Evolutionary conservation across 129 eudicot genomes (phyloP), one percentile per base, ranked within the genome.

Genomic region (Centrapalus pauciflorus): DNA sequence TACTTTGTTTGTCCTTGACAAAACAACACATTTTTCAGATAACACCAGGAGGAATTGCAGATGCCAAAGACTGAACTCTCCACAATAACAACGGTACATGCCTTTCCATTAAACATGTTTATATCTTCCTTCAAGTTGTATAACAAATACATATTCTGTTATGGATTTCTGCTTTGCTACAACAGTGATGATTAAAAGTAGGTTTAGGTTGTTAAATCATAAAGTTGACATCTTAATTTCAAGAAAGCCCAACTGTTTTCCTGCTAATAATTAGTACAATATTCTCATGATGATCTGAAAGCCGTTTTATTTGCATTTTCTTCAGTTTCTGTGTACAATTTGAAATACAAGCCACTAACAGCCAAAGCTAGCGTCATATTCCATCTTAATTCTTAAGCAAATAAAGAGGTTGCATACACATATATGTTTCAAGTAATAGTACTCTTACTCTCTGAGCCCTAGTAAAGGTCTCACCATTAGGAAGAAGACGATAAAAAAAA

Each of bases 31-130:
- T 89, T 43, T 93, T 93, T 75, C 99, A 93, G 93, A 93, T 93
- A 82, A 93, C 99, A 75, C 59, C 90, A 55, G 99, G 99, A 56
- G 99, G 99, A 76, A 89, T 89, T 71, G 93, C 96, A 64, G 99
- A 93, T 84, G 96, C 99, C 23, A 93, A 89, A 82, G 99, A 93
- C 72, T 93, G 75, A 86, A 58, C 14, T 54, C 21, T 11, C 75
- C 29, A 33, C 50, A 38, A 45, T 26, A 45, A 29, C 25, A 56
- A 34, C 8, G 37, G 17, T 29, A 58, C 55, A 8, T 64, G 26
- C 32, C 71, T 65, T 37, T 62, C 60, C 21, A 20, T 49, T 51
- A 35, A 46, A 24, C 9, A 61, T 66, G 60, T 66, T 63, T 60
- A 30, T 54, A 68, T 62, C 32, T 68, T 51, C 35, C 41, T 58